Percentiles rank a stretch among this genome's conserved stretches.
Evolutionary conservation across 2,329 filamentous ascomycete genomes (phyloP).

Genomic region (Myriosclerotinia scirpicola): DNA sequence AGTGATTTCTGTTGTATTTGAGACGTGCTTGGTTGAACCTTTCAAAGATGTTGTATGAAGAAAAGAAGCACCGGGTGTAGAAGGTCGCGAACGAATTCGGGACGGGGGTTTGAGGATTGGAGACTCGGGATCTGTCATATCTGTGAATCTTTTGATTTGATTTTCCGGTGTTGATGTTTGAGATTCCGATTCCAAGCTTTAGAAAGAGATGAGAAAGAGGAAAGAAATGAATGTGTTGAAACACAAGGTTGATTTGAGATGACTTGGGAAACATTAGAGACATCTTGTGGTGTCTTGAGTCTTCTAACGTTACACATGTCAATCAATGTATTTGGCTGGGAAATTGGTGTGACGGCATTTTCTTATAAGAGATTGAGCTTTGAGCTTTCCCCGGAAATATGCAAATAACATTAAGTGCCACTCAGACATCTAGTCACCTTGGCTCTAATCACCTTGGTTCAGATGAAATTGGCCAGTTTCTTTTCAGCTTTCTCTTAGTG

Average conservation of each 20-base stretch:
- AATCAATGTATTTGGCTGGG: neutral
- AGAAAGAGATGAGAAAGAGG: neutral
- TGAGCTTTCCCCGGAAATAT: neutral
- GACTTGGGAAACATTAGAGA: neutral
- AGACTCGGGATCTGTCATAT: neutral
- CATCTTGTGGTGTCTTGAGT: neutral
- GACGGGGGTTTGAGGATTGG: neutral
- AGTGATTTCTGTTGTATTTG: neutral
- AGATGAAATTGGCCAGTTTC: neutral
- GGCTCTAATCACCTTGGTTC: neutral
- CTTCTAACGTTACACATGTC: neutral
- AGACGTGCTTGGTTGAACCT: neutral
- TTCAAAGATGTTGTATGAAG: neutral
- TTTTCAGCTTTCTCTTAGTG: neutral
- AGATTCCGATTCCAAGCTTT: neutral
- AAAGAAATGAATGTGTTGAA: neutral
- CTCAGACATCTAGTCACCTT: too few species aligned
- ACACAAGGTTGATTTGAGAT: neutral
- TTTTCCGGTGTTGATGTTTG: neutral
- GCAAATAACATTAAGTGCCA: neutral
- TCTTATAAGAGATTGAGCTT: neutral
- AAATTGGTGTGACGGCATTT: slow-evolving; percentile 12
- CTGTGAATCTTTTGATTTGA: neutral
- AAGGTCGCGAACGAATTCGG: neutral
- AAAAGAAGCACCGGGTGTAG: slow-evolving; percentile 13